Conservation (phyloP, 305 asterid species). For the Fraxinus sp. region DNA sequence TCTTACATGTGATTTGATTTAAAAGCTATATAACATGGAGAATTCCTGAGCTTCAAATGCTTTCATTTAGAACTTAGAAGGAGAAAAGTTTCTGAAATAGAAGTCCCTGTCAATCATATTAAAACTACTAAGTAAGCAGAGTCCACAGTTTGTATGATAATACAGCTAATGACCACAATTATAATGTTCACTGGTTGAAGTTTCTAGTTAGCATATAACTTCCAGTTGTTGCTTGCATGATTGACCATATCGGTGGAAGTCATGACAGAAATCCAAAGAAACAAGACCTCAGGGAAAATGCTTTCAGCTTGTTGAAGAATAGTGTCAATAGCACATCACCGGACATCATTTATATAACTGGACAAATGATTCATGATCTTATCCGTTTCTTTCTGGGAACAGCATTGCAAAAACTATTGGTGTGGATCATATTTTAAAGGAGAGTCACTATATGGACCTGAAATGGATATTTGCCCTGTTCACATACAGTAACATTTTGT, state of each 20-base stretch:
- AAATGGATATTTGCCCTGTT: neutral
- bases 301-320: neutral
- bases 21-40: conserved; percentile 13
- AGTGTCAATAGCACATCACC: neutral
- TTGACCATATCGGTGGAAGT: neutral
- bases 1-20: neutral
- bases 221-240: neutral
- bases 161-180: neutral
- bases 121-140: neutral
- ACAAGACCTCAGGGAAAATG: neutral
- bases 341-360: neutral
- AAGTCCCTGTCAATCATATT: neutral
- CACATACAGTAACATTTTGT: neutral
- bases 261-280: neutral
- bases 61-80: neutral
- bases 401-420: neutral
- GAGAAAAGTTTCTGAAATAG: neutral
- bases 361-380: neutral
- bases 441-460: neutral
- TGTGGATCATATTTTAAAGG: neutral
- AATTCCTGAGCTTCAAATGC: neutral
- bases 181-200: neutral
- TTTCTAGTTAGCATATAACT: neutral
- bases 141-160: neutral
- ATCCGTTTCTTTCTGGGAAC: neutral